Percentiles rank a stretch among this genome's conserved stretches.
These are phyloP conservation scores for Xylariales sp. DNA, from an alignment of 2,329 filamentous ascomycete genomes.

Conservation along the genomic window DNA sequence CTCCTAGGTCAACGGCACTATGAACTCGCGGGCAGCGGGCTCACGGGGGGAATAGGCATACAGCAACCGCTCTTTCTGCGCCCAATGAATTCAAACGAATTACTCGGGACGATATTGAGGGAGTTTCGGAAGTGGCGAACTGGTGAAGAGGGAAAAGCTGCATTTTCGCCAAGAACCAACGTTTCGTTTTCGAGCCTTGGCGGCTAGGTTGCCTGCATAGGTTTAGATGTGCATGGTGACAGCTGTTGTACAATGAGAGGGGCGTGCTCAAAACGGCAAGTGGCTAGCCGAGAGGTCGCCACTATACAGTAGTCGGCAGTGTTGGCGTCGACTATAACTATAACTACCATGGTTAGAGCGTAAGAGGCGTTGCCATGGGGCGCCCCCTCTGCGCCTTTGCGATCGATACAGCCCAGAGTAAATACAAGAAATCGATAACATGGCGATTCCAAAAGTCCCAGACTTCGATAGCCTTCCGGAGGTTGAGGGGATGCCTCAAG, in stretches of 20 bases:
- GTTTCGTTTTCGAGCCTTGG: constrained; percentile 11
- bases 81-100: too few species aligned
- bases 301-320: background rate
- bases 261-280: constrained; percentile 18
- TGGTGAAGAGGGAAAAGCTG: background rate
- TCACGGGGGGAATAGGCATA: too few species aligned
- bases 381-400: background rate
- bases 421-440: constrained; percentile 12
- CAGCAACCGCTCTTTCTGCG: too few species aligned
- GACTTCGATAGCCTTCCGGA: constrained; percentile 58
- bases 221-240: too few species aligned
- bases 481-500: constrained; percentile 58
- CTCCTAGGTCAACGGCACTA: too few species aligned
- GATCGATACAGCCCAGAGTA: background rate
- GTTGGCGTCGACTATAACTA: background rate
- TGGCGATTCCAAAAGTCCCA: constrained; percentile 51
- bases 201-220: background rate
- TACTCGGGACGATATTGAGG: background rate
- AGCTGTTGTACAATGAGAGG: constrained; percentile 15
- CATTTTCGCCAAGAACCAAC: constrained; percentile 12
- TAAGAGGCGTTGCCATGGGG: background rate
- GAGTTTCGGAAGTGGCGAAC: background rate
- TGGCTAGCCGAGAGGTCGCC: background rate
- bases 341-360: background rate
- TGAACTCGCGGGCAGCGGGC: too few species aligned